Evolutionary conservation across 176 grass and related monocot species (phyloP), one percentile per base, ranked within the genome.

Genomic region (Eremochloa ophiuroides): DNA sequence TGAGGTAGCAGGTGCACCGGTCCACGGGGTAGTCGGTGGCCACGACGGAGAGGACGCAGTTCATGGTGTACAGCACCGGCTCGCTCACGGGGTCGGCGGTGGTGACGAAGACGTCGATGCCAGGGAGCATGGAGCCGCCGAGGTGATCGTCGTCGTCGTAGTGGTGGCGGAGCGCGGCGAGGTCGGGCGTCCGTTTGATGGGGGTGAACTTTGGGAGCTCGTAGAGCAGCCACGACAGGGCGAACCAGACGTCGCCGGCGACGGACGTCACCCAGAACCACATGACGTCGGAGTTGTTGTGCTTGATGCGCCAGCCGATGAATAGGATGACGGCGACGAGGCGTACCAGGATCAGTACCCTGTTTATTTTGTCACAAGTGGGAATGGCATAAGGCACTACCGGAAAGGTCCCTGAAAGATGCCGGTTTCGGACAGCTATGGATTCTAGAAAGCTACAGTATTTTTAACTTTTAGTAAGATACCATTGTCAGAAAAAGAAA

Each of bases 101-200:
- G 53, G 68, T 72, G 67, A 82, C 68, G 67, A 82, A 82, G 27
- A 82, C 68, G 13, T 82, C 80, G 25, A 82, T 33, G 53, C 80
- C 80, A 0, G 80, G 80, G 37, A 82, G 80, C 17, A 20, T 25
- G 26, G 80, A 62, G 17, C 25, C 15, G 53, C 67, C 67, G 16
- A 31, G 55, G 35, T 17, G 37, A 14, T 82, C 72, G 46, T 23
- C 63, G 13, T 27, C 68, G 39, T 29, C 68, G 18, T 25, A 62
- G 27, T 47, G 35, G 28, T n/a, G 67, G 68, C 12, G 29, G 18
- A 82, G 80, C 1, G 28, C 51, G 25, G 23, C 53, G 4, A 82
- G 53, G 68, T 82, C 53, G 2, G 80, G 66, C 1, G 15, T 9
- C 1, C n/a, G 29, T 7, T 82, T 82, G 26, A 73, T n/a, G 26